Conservation (phyloP, 345 rosid species). For the Populus pruinosa region DNA sequence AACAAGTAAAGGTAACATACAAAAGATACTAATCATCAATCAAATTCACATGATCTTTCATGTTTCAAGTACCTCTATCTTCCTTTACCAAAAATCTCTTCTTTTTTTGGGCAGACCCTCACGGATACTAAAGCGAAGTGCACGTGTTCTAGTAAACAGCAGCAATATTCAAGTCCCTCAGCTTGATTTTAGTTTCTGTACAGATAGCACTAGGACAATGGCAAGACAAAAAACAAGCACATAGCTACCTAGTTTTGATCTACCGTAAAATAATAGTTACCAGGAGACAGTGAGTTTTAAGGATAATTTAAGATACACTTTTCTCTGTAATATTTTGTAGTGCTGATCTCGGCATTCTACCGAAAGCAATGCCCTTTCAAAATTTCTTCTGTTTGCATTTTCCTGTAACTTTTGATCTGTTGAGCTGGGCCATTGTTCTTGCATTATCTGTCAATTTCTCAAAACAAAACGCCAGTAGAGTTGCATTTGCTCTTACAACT, state of each 20-base stretch:
- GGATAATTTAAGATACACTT: neutral
- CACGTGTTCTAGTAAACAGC: constrained; percentile 38
- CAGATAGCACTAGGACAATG: constrained; percentile 5
- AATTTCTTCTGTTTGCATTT: neutral
- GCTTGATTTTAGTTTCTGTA: constrained; percentile 23
- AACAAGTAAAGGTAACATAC: constrained; percentile 52
- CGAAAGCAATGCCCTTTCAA: neutral
- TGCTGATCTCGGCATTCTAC: neutral
- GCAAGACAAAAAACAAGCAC: neutral
- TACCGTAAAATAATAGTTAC: neutral
- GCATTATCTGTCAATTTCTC: too few species aligned
- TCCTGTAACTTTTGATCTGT: neutral
- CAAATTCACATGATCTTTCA: constrained; percentile 16
- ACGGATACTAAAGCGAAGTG: constrained; percentile 45
- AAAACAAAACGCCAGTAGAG: too few species aligned
- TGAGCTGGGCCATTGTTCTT: too few species aligned
- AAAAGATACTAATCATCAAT: neutral
- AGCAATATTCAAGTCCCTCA: constrained; percentile 14
- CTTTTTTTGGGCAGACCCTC: constrained; percentile 38
- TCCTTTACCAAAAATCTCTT: constrained; percentile 8
- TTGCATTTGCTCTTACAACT: too few species aligned
- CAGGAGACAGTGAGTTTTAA: neutral
- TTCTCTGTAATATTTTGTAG: neutral
- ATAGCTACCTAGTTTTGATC: neutral
- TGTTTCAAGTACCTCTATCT: constrained; percentile 9